These are phyloP conservation scores for Microdochium nivale DNA, from an alignment of 2,329 filamentous ascomycete genomes.

Conservation along the genomic window DNA sequence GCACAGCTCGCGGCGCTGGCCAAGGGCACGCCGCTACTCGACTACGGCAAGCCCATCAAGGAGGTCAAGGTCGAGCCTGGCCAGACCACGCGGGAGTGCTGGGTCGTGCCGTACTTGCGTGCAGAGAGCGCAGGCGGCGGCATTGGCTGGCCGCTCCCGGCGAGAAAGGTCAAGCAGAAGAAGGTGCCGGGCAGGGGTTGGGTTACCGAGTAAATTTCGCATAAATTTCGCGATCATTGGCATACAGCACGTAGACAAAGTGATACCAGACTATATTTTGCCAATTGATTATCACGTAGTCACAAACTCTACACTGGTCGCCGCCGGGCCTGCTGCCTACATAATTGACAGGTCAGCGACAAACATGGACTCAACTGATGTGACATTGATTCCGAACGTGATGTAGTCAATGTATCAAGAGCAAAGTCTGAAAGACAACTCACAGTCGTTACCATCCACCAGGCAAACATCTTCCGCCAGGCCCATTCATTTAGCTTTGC, in stretches of 20 bases:
- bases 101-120: slow-evolving; percentile 70
- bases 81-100: slow-evolving; percentile 58
- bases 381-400: too few relatives aligned
- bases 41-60: slow-evolving; percentile 85
- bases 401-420: too few relatives aligned
- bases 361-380: too few relatives aligned
- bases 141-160: slow-evolving; percentile 75
- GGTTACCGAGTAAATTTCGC: slow-evolving; percentile 47
- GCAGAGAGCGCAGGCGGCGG: slow-evolving; percentile 54
- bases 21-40: slow-evolving; percentile 74
- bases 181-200: slow-evolving; percentile 66
- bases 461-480: too few relatives aligned
- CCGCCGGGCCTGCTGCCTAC: too few relatives aligned
- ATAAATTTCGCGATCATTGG: neutral
- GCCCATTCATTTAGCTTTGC: too few relatives aligned
- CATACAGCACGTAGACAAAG: neutral
- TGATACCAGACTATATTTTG: neutral
- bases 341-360: too few relatives aligned
- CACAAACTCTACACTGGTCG: too few relatives aligned
- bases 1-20: slow-evolving; percentile 70
- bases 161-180: slow-evolving; percentile 75
- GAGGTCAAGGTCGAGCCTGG: slow-evolving; percentile 51
- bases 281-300: too few relatives aligned
- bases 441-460: too few relatives aligned
- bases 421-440: too few relatives aligned